Evolutionary conservation across 768 basidiomycete species (phyloP).

Genomic region (Panaeolus papilionaceus): DNA sequence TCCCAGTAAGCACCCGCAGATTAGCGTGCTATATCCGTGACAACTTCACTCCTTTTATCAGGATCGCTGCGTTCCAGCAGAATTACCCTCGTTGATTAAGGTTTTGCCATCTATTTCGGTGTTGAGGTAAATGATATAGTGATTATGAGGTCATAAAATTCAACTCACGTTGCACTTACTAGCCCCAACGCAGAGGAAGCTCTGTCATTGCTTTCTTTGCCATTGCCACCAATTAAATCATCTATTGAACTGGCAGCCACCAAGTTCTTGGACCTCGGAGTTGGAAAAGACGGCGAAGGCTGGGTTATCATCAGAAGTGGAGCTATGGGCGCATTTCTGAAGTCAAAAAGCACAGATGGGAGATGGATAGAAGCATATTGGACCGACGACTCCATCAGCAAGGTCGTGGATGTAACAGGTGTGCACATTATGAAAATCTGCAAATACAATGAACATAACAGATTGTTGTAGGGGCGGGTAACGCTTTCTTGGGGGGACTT

Average conservation of each 20-base stretch:
- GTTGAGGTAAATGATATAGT: constrained; percentile 57
- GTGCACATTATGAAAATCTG: constrained; percentile 24
- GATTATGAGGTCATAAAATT: neutral
- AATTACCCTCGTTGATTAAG: constrained; percentile 68
- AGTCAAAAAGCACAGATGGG: constrained; percentile 42
- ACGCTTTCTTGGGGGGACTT: constrained; percentile 86
- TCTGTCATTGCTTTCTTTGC: constrained; percentile 63
- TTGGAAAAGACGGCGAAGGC: constrained; percentile 56
- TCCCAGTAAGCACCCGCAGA: constrained; percentile 58
- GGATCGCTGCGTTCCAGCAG: constrained; percentile 82
- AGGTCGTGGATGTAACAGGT: constrained; percentile 87
- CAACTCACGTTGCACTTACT: constrained; percentile 11
- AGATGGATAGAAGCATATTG: constrained; percentile 83
- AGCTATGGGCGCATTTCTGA: constrained; percentile 71
- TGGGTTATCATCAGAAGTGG: constrained; percentile 81
- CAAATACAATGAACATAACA: neutral
- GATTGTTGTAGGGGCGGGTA: constrained; percentile 79
- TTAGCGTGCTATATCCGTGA: neutral
- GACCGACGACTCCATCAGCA: constrained; percentile 49
- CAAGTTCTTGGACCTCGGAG: constrained; percentile 64
- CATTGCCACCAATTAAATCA: constrained; percentile 51
- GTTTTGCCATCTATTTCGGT: constrained; percentile 67
- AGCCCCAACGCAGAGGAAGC: constrained; percentile 93
- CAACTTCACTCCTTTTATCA: constrained; percentile 32
- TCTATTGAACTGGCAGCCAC: constrained; percentile 72